These are phyloP conservation scores for Croton laevigatus DNA, from an alignment of 441 rosid genomes.

Conservation along the genomic window DNA sequence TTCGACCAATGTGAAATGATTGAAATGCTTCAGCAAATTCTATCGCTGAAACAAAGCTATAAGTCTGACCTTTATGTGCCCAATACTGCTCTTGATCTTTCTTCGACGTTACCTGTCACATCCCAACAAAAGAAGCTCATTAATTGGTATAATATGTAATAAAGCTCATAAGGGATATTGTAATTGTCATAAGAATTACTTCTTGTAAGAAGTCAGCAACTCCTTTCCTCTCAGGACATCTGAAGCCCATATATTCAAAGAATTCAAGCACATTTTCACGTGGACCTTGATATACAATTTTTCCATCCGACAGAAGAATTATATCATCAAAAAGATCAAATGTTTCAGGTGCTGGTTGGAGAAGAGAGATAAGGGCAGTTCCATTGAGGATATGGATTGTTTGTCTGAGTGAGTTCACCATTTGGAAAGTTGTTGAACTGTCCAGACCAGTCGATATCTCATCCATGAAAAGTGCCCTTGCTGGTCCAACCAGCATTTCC, in stretches of 20 bases:
- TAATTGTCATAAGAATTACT: slow-evolving; percentile 23
- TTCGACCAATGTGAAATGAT: slow-evolving; percentile 56
- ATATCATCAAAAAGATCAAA: slow-evolving; percentile 72
- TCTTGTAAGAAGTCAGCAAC: slow-evolving; percentile 82
- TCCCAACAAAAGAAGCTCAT: neutral
- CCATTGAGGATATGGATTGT: slow-evolving; percentile 52
- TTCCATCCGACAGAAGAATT: slow-evolving; percentile 65
- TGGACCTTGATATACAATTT: slow-evolving; percentile 68
- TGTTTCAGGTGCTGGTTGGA: slow-evolving; percentile 92
- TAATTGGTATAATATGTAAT: neutral
- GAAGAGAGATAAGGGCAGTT: slow-evolving; percentile 74
- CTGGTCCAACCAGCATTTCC: slow-evolving; percentile 78
- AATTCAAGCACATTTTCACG: slow-evolving; percentile 55
- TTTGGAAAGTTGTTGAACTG: slow-evolving; percentile 65
- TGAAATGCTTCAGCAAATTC: slow-evolving; percentile 71
- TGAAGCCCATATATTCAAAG: slow-evolving; percentile 67
- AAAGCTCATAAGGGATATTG: neutral
- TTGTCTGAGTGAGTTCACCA: slow-evolving; percentile 57
- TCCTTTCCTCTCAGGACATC: slow-evolving; percentile 72
- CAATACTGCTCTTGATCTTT: slow-evolving; percentile 87
- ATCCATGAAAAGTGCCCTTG: slow-evolving; percentile 64
- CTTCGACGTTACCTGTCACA: slow-evolving; percentile 67
- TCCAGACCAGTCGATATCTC: slow-evolving; percentile 81
- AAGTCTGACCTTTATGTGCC: slow-evolving; percentile 48
- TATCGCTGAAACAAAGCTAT: slow-evolving; percentile 48